phyloP scores from a whole-genome alignment of 2,329 filamentous ascomycete genomes.

The Berkeleyomyces rouxiae region DNA sequence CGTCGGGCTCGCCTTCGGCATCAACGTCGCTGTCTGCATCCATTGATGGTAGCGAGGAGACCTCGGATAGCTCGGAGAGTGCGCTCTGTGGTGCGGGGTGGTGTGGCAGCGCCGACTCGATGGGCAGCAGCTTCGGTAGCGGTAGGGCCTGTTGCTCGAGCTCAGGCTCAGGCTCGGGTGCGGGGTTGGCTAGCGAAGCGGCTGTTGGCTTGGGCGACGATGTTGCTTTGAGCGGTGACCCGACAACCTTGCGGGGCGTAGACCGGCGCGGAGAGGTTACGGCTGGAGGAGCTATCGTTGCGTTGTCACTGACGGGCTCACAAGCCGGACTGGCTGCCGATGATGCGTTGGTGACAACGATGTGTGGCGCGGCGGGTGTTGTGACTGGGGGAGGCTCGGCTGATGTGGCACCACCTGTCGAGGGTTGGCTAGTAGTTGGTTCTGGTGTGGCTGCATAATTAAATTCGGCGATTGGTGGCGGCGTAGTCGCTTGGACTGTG shows the following conservation, averaged over 20 bases:
- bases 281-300: not conserved
- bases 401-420: not conserved
- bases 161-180: not conserved
- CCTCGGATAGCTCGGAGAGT: slow-evolving; percentile 10
- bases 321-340: slow-evolving; percentile 15
- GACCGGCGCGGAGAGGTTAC: too few species aligned
- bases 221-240: not conserved
- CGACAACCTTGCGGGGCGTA: not conserved
- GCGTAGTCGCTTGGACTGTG: not conserved
- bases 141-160: not conserved
- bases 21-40: not conserved
- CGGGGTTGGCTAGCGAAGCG: too few species aligned
- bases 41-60: slow-evolving; percentile 7
- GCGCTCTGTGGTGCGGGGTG: slow-evolving; percentile 11
- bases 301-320: not conserved
- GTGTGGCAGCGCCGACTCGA: slow-evolving; percentile 7
- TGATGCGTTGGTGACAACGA: slow-evolving; percentile 17
- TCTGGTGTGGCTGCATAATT: not conserved
- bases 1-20: not conserved
- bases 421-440: not conserved
- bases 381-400: not conserved
- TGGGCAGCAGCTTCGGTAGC: not conserved
- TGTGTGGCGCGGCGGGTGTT: slow-evolving; percentile 7
- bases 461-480: not conserved
- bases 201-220: too few species aligned